Evolutionary conservation across 306 rosid genomes (phyloP).

Genomic region (Cucurbita ficifolia): DNA sequence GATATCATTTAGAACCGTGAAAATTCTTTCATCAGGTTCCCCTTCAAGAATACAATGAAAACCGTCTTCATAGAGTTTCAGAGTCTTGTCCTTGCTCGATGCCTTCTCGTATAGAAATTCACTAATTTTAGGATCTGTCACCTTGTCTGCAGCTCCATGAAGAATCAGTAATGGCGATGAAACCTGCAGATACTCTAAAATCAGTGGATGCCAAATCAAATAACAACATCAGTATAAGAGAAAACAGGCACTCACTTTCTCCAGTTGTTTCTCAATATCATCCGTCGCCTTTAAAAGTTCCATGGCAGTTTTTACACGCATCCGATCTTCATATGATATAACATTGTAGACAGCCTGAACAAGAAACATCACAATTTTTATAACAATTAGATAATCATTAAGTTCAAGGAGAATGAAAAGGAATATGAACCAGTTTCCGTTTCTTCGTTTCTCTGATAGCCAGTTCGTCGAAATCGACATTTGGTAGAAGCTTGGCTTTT

Average conservation of each 20-base stretch:
- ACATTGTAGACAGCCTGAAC: constrained; percentile 69
- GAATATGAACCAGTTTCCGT: constrained; percentile 60
- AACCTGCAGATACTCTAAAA: constrained; percentile 29
- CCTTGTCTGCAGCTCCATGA: constrained; percentile 74
- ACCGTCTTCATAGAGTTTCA: constrained; percentile 50
- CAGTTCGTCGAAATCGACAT: constrained; percentile 43
- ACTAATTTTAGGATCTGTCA: constrained; percentile 74
- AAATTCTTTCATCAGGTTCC: constrained; percentile 69
- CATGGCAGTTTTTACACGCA: constrained; percentile 58
- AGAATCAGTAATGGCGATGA: constrained; percentile 67
- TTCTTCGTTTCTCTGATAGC: constrained; percentile 59
- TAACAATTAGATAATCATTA: too few species aligned
- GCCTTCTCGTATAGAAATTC: constrained; percentile 67
- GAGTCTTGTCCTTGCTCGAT: constrained; percentile 53
- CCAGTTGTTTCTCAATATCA: constrained; percentile 48
- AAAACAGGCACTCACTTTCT: constrained; percentile 31
- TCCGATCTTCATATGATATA: constrained; percentile 40
- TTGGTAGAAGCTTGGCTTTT: constrained; percentile 65
- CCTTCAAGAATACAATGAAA: constrained; percentile 79
- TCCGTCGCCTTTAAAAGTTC: constrained; percentile 47
- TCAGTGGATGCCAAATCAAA: neutral
- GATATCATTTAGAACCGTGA: constrained; percentile 47
- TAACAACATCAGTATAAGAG: neutral
- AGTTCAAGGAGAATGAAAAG: neutral
- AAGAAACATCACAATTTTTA: neutral